phyloP scores from a whole-genome alignment of 768 basidiomycete genomes.

The Floccularia luteovirens region DNA sequence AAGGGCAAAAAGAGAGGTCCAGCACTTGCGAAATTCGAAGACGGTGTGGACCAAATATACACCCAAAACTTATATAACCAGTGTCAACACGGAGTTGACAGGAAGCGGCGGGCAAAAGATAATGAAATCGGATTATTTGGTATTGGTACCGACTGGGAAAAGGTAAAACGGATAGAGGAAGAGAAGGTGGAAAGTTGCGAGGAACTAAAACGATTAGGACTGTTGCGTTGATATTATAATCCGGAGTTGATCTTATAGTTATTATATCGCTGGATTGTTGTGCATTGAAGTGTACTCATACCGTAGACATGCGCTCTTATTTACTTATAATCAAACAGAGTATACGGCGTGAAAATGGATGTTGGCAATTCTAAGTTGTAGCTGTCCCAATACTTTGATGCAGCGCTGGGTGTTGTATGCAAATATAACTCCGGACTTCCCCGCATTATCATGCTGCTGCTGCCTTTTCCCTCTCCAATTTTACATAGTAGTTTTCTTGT shows the following conservation, averaged over 20 bases:
- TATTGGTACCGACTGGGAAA: slow-evolving; percentile 88
- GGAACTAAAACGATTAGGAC: slow-evolving; percentile 56
- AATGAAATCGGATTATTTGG: slow-evolving; percentile 84
- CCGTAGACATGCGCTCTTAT: too few species aligned
- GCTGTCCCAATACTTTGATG: too few species aligned
- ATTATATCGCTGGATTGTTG: too few species aligned
- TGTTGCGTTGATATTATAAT: slow-evolving; percentile 30
- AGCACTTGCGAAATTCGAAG: slow-evolving; percentile 60
- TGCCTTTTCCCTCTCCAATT: slow-evolving; percentile 60
- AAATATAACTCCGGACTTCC: too few species aligned
- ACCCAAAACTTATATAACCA: slow-evolving; percentile 60
- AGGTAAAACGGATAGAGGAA: slow-evolving; percentile 63
- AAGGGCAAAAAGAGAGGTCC: slow-evolving; percentile 29
- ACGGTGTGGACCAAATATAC: slow-evolving; percentile 66
- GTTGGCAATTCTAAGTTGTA: too few species aligned
- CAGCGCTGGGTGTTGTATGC: too few species aligned
- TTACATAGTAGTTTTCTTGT: slow-evolving; percentile 83
- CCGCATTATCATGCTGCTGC: slow-evolving; percentile 18
- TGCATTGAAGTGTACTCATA: too few species aligned
- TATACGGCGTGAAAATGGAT: too few species aligned
- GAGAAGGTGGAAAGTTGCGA: slow-evolving; percentile 76
- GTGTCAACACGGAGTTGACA: slow-evolving; percentile 66
- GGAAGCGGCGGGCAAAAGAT: slow-evolving; percentile 64
- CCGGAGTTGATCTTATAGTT: too few species aligned
- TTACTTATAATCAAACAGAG: too few species aligned